Evolutionary conservation across 140 eudicot species (phyloP), one percentile per base, ranked within the genome.

Genomic region (Senecio squalidus): DNA sequence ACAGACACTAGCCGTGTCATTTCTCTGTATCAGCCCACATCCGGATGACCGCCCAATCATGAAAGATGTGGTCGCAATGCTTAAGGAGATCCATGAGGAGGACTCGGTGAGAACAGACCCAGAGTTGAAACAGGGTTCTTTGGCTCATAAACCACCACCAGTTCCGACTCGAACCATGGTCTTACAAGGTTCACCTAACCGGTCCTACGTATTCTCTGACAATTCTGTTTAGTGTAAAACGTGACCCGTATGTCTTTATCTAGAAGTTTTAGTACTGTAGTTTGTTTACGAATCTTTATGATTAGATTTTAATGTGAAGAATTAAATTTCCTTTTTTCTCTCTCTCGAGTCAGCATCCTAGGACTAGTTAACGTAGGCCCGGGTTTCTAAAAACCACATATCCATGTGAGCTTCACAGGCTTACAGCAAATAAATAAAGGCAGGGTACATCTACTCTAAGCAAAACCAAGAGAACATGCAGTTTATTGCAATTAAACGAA

Each of bases 41-140:
- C 85, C 96, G 0, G 76, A 64, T 40, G 99, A 93, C 43, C 93
- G 99, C 0, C 99, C 99, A 5, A 75, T 68, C 51, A 93, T 93
- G 99, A 93, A 84, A 54, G 96, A 93, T 62, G 88, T 93, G 3
- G 99, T 84, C 36, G 99, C 99, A 9, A 88, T 93, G 96, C 90
- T 93, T 23, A 82, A 74, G 58, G 99, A 93, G 68, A 93, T 93
- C 69, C 79, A 85, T 13, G 71, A 80, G 26, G 77, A 79, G 14
- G 99, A 93, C 21, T 68, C 75, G 4, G 6, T 57, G 1, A 71
- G 77, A 50, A 49, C 83, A 0, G 95, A 84, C 27, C 33, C 67
- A 3, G 95, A 84, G 6, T 41, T 76, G 63, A 87, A 92, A 76
- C 76, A 70, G 27, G 65, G 55, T 26, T 58, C 66, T 26, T 64